Conservation (phyloP, 139 green algal species). For the Picochlorum costavermella region DNA sequence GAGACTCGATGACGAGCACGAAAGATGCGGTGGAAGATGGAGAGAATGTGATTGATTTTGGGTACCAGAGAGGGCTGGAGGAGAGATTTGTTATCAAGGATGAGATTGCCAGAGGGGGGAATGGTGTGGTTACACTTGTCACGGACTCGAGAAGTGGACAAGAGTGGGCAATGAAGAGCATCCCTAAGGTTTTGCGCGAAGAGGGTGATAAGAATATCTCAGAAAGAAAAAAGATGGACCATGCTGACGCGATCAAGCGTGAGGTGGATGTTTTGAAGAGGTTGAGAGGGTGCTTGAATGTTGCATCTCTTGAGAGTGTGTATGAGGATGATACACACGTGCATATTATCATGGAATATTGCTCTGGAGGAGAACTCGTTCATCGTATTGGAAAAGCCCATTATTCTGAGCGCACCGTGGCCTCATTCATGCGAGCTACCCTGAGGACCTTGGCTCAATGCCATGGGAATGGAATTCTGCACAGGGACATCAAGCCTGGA, state of each 20-base stretch:
- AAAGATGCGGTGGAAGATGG: background rate
- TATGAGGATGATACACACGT: constrained; percentile 39
- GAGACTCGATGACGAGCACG: background rate
- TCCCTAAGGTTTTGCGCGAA: constrained; percentile 27
- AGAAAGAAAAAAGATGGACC: constrained; percentile 11
- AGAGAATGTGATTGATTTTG: constrained; percentile 14
- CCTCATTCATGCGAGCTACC: constrained; percentile 31
- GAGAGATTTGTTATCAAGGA: constrained; percentile 13
- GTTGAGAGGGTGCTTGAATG: constrained; percentile 33
- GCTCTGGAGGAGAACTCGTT: constrained; percentile 36
- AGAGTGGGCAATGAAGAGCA: constrained; percentile 28
- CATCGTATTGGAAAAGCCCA: constrained; percentile 18
- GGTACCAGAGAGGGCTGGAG: constrained; percentile 16
- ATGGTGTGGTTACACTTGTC: constrained; percentile 25
- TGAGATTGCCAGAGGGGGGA: constrained; percentile 27
- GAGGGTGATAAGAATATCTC: constrained; percentile 12
- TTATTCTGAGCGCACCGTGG: constrained; percentile 45
- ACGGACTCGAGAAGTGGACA: constrained; percentile 14
- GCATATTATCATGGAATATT: constrained; percentile 41
- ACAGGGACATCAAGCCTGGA: constrained; percentile 47
- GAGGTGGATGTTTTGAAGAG: constrained; percentile 28
- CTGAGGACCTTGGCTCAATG: constrained; percentile 41
- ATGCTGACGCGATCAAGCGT: constrained; percentile 4
- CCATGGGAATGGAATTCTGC: constrained; percentile 36
- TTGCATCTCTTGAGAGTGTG: constrained; percentile 33